Evolutionary conservation across 2,329 filamentous ascomycete species (phyloP).

Genomic region (Pseudovirgaria hyperparasitica): DNA sequence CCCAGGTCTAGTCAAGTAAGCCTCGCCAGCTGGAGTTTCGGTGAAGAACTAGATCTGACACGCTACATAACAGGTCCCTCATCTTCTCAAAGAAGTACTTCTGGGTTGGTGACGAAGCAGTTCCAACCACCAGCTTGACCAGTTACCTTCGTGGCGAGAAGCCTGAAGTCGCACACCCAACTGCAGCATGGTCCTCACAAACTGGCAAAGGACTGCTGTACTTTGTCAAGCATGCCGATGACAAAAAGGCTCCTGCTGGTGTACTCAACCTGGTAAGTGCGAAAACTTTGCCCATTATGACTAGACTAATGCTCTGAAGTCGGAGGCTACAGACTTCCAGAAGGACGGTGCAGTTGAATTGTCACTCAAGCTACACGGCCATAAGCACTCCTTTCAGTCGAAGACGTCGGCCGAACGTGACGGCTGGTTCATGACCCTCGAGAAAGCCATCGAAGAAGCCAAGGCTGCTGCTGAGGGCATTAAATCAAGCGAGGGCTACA

Average conservation of each 20-base stretch:
- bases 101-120: constrained; percentile 48
- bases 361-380: constrained; percentile 67
- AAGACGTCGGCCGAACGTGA: constrained; percentile 63
- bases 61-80: constrained; percentile 52
- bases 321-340: constrained; percentile 58
- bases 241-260: constrained; percentile 69
- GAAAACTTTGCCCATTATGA: background rate
- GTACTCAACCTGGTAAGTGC: constrained; percentile 71
- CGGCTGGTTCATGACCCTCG: constrained; percentile 78
- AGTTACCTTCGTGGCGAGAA: constrained; percentile 83
- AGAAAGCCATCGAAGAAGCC: constrained; percentile 71
- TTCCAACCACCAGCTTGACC: constrained; percentile 61
- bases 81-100: constrained; percentile 90
- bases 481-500: constrained; percentile 74
- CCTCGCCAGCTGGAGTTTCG: constrained; percentile 5
- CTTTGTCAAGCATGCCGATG: constrained; percentile 69
- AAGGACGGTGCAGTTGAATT: constrained; percentile 72
- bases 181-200: constrained; percentile 79
- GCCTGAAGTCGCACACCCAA: constrained; percentile 62
- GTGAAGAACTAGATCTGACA: constrained; percentile 4
- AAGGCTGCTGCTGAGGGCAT: constrained; percentile 67
- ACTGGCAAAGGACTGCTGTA: constrained; percentile 93
- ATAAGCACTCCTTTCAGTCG: constrained; percentile 94
- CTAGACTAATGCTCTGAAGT: constrained; percentile 30
- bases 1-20: constrained; percentile 81